These are phyloP conservation scores for Pseudisothecium myosuroides DNA, from an alignment of 225 moss, liverwort and hornwort species.

Conservation along the genomic window DNA sequence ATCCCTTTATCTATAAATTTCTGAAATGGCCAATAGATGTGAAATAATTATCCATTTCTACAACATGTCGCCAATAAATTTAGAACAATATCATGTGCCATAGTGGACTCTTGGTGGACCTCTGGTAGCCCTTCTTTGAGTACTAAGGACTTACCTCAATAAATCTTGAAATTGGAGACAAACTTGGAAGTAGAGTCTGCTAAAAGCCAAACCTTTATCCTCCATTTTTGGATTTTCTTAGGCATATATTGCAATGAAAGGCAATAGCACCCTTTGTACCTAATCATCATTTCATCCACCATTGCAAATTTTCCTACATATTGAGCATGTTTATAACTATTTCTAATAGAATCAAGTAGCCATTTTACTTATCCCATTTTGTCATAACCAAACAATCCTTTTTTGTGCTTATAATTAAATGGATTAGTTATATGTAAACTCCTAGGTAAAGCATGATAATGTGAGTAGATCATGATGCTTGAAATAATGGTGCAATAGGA, in stretches of 20 bases:
- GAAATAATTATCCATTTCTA: neutral
- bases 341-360: neutral
- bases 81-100: neutral
- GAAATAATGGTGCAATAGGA: neutral
- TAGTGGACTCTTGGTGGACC: neutral
- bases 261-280: neutral
- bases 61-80: neutral
- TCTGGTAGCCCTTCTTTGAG: neutral
- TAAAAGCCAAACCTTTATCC: neutral
- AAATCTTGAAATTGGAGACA: neutral
- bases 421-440: neutral
- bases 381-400: neutral
- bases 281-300: neutral
- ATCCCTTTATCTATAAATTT: neutral
- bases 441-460: neutral
- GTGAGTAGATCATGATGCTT: neutral
- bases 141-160: neutral
- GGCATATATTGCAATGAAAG: neutral
- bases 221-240: neutral
- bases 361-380: neutral
- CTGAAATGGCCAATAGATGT: neutral
- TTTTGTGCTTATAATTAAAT: neutral
- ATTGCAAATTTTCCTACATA: neutral
- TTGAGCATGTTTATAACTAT: rapidly evolving
- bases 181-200: neutral